Evolutionary conservation across 2,329 filamentous ascomycete species (phyloP).

Genomic region (Ophiostoma sp.): DNA sequence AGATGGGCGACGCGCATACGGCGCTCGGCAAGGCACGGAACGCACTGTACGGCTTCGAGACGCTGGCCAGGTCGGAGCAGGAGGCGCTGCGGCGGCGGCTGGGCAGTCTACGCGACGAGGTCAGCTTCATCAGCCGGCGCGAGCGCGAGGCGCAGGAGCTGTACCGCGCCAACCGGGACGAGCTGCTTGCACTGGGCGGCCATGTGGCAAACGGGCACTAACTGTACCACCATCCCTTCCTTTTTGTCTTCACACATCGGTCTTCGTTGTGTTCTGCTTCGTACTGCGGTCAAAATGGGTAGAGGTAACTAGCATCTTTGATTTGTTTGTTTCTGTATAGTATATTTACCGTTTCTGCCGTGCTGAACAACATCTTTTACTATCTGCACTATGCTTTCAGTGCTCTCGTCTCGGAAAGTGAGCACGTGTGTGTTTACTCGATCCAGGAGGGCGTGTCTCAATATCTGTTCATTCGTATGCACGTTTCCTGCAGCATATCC

Average conservation of each 20-base stretch:
- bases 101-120: slow-evolving; percentile 73
- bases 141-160: slow-evolving; percentile 88
- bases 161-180: slow-evolving; percentile 70
- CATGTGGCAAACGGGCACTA: slow-evolving; percentile 9
- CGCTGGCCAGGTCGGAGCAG: slow-evolving; percentile 73
- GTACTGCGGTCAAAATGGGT: slow-evolving; percentile 10
- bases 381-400: not conserved
- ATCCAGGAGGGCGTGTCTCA: slow-evolving; percentile 16
- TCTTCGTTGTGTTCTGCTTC: not conserved
- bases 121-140: slow-evolving; percentile 68
- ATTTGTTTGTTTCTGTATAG: not conserved
- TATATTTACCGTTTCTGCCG: not conserved
- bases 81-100: slow-evolving; percentile 67
- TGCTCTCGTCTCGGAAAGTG: slow-evolving; percentile 10
- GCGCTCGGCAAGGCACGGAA: slow-evolving; percentile 67
- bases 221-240: not conserved
- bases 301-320: not conserved
- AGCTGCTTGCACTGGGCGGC: slow-evolving; percentile 57
- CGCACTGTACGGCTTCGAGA: slow-evolving; percentile 68
- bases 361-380: not conserved
- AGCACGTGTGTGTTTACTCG: slow-evolving; percentile 22
- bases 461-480: not conserved
- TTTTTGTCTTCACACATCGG: not conserved
- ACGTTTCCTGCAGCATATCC: slow-evolving; percentile 13
- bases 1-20: slow-evolving; percentile 68